Percentiles rank a stretch among this genome's conserved stretches.
These are phyloP conservation scores for Solanum sitiens DNA, from an alignment of 257 asterid species.

Conservation along the genomic window DNA sequence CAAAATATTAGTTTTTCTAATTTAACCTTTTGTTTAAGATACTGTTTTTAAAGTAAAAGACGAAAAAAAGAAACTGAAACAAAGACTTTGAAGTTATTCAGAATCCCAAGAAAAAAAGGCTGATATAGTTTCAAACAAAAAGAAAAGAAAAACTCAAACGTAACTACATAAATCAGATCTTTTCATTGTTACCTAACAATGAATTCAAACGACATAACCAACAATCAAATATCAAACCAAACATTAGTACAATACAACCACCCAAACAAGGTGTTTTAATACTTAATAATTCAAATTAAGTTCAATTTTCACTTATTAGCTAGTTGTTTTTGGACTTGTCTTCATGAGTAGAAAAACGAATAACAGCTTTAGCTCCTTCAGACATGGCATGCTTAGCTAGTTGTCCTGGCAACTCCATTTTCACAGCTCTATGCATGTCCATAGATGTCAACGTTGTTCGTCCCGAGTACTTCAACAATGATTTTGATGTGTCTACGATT, in stretches of 20 bases:
- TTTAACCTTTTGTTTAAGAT: neutral
- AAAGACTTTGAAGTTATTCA: too few species aligned
- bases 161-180: neutral
- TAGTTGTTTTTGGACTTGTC: neutral
- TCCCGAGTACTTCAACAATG: slow-evolving; percentile 21
- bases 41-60: too few species aligned
- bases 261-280: too few species aligned
- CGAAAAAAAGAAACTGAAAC: neutral
- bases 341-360: slow-evolving; percentile 9
- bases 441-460: slow-evolving; percentile 41
- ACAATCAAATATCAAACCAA: too few species aligned
- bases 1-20: neutral
- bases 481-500: slow-evolving; percentile 53
- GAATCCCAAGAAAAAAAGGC: neutral
- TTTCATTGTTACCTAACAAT: too few species aligned
- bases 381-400: slow-evolving; percentile 67
- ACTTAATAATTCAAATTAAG: neutral
- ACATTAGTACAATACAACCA: too few species aligned
- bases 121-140: too few species aligned
- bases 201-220: too few species aligned
- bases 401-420: slow-evolving; percentile 70
- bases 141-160: too few species aligned
- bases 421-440: slow-evolving; percentile 73
- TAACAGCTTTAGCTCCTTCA: slow-evolving; percentile 61
- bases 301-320: neutral